phyloP scores from a whole-genome alignment of 495 filamentous ascomycete species.

The Aspergillus cristatus region DNA sequence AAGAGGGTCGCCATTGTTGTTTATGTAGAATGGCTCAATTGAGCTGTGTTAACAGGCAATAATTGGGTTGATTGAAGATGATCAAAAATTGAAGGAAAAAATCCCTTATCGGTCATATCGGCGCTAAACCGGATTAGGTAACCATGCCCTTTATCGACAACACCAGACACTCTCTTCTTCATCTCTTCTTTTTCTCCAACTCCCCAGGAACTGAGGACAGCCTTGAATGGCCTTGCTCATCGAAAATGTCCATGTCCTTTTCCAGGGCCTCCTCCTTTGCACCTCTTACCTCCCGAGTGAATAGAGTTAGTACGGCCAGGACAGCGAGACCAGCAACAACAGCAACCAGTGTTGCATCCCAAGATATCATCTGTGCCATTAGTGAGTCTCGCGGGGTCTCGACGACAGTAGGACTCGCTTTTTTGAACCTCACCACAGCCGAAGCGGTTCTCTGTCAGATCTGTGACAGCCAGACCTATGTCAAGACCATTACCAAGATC shows the following conservation, averaged over 20 bases:
- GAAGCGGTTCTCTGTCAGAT: constrained; percentile 85
- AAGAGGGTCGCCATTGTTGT: constrained; percentile 74
- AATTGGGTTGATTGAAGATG: too few species aligned
- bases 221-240: too few species aligned
- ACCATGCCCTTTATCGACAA: constrained; percentile 10
- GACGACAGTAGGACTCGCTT: constrained; percentile 80
- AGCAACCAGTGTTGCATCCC: constrained; percentile 62
- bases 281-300: constrained; percentile 18
- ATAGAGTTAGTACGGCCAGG: constrained; percentile 31
- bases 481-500: constrained; percentile 74
- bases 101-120: constrained; percentile 11
- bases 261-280: constrained; percentile 14
- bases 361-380: constrained; percentile 82
- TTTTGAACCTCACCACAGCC: constrained; percentile 74
- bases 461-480: constrained; percentile 81
- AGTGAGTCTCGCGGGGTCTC: constrained; percentile 80
- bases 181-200: constrained; percentile 16
- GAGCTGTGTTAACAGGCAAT: constrained; percentile 1
- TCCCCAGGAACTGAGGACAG: too few species aligned
- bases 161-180: constrained; percentile 25
- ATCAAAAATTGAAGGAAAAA: constrained; percentile 3
- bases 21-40: too few species aligned
- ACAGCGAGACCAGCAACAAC: constrained; percentile 44
- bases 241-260: background rate
- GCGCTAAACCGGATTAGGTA: constrained; percentile 17